Percentiles rank a stretch among this genome's conserved stretches.
phyloP scores from a whole-genome alignment of 345 rosid genomes.

The Draba incana region DNA sequence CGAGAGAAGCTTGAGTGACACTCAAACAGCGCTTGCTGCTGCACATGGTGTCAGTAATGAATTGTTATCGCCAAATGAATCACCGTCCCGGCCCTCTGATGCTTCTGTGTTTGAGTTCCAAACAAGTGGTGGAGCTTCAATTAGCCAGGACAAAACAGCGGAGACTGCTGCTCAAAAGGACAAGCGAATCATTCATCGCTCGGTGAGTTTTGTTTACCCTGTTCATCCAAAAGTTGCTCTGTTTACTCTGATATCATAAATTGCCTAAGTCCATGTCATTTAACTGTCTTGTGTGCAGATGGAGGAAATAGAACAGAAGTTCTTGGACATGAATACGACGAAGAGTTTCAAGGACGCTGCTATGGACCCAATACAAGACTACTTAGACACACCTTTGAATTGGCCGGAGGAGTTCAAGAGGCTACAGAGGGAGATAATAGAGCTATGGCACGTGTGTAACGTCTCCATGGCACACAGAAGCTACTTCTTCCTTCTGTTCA shows the following conservation, averaged over 20 bases:
- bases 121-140: conserved; percentile 39
- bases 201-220: conserved; percentile 38
- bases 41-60: conserved; percentile 31
- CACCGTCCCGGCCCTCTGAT: conserved; percentile 41
- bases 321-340: conserved; percentile 21
- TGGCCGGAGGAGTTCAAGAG: conserved; percentile 71
- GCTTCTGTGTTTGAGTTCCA: conserved; percentile 45
- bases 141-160: conserved; percentile 30
- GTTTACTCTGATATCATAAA: conserved; percentile 3
- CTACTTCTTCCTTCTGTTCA: conserved; percentile 78
- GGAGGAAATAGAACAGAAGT: conserved; percentile 45
- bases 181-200: conserved; percentile 42
- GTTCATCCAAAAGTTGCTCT: background rate
- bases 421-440: conserved; percentile 67
- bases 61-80: conserved; percentile 42
- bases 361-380: conserved; percentile 68
- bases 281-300: conserved; percentile 42
- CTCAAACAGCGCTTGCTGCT: conserved; percentile 28
- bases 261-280: conserved; percentile 1
- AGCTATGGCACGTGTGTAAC: conserved; percentile 79
- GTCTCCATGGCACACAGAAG: conserved; percentile 77
- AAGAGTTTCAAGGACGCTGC: conserved; percentile 67
- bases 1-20: conserved; percentile 43
- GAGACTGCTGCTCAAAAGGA: conserved; percentile 35
- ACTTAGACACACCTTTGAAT: conserved; percentile 40